These are phyloP conservation scores for Nymphaea colorata DNA, from an alignment of 164 flowering plant genomes.

Conservation along the genomic window DNA sequence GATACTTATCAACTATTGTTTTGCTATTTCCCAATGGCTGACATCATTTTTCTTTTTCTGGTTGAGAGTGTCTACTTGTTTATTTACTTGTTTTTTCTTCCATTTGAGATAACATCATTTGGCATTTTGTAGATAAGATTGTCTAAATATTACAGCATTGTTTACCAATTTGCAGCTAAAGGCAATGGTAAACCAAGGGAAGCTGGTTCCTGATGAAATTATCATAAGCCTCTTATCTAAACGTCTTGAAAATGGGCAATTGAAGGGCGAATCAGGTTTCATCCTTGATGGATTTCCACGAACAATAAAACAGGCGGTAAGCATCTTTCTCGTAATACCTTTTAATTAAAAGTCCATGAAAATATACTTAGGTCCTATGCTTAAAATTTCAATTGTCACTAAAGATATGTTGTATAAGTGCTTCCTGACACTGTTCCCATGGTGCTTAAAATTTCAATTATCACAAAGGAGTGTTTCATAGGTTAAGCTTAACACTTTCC, in stretches of 20 bases:
- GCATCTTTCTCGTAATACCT: slow-evolving; percentile 4
- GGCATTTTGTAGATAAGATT: too few species aligned
- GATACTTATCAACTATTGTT: too few species aligned
- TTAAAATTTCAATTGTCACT: background rate
- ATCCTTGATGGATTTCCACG: slow-evolving; percentile 98
- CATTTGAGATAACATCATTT: background rate
- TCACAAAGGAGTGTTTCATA: too few species aligned
- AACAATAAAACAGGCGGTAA: slow-evolving; percentile 87
- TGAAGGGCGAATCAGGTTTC: slow-evolving; percentile 78
- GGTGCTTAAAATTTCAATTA: too few species aligned
- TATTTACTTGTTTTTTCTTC: background rate
- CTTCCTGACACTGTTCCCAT: background rate
- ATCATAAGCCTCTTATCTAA: slow-evolving; percentile 66
- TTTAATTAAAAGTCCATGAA: background rate
- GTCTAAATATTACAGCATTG: too few species aligned
- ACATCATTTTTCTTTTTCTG: too few species aligned
- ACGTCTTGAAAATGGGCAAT: slow-evolving; percentile 67
- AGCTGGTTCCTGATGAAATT: slow-evolving; percentile 84
- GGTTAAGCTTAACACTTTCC: too few species aligned
- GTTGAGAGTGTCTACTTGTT: too few species aligned
- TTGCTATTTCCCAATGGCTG: too few species aligned
- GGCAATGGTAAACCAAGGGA: slow-evolving; percentile 78
- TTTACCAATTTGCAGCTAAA: slow-evolving; percentile 44
- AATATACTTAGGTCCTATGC: background rate
- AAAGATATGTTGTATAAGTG: background rate